These are phyloP conservation scores for Gilbertella persicaria DNA, from an alignment of 371 early-diverging fungal genomes.

Conservation along the genomic window DNA sequence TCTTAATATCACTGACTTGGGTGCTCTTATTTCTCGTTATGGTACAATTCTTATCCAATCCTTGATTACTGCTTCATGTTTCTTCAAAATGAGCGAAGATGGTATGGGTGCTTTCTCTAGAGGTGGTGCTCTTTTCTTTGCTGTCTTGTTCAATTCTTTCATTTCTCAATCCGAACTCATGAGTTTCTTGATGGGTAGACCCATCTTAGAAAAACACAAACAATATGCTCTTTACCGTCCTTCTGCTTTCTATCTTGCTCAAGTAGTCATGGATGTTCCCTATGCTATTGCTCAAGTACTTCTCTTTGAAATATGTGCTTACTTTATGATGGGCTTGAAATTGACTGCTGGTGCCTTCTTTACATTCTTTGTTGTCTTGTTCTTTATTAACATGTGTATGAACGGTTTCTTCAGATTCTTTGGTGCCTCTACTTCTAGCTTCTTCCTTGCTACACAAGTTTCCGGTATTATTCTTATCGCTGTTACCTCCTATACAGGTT, in stretches of 20 bases:
- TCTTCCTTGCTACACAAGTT: slow-evolving; percentile 55
- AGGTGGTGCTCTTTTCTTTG: slow-evolving; percentile 73
- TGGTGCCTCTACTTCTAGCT: slow-evolving; percentile 56
- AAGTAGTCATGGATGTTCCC: slow-evolving; percentile 53
- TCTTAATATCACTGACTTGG: slow-evolving; percentile 53
- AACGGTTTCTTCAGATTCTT: slow-evolving; percentile 66
- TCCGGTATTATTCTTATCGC: slow-evolving; percentile 59
- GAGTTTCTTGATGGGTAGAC: slow-evolving; percentile 60
- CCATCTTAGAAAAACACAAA: slow-evolving; percentile 70
- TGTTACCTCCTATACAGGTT: slow-evolving; percentile 63
- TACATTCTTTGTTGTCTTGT: slow-evolving; percentile 52
- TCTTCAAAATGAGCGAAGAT: slow-evolving; percentile 54
- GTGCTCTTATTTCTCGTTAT: slow-evolving; percentile 58
- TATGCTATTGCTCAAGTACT: slow-evolving; percentile 43
- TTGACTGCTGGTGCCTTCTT: slow-evolving; percentile 55
- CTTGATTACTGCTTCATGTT: slow-evolving; percentile 72
- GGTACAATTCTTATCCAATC: slow-evolving; percentile 67
- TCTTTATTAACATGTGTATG: slow-evolving; percentile 53
- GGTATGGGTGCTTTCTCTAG: slow-evolving; percentile 69
- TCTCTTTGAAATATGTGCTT: slow-evolving; percentile 43
- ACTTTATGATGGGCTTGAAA: slow-evolving; percentile 63
- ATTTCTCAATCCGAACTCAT: slow-evolving; percentile 61
- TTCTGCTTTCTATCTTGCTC: slow-evolving; percentile 62
- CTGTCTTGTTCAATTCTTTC: slow-evolving; percentile 61
- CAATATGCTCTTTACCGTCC: slow-evolving; percentile 69